phyloP scores from a whole-genome alignment of 306 rosid species.

The Sicyos baderoa region DNA sequence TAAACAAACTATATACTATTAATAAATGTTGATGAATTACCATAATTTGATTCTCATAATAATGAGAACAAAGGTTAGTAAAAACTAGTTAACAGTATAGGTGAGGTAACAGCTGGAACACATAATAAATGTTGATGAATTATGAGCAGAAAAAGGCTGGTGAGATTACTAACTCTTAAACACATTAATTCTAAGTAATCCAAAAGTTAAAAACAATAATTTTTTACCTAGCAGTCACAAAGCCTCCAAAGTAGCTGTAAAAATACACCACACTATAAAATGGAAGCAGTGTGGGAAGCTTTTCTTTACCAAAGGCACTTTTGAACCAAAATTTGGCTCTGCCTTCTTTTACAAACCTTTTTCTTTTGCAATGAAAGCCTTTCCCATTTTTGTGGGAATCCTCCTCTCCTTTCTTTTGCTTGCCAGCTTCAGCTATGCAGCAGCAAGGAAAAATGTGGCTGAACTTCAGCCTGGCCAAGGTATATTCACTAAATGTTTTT shows the following conservation, averaged over 20 bases:
- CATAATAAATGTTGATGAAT: background rate
- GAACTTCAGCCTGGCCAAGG: background rate
- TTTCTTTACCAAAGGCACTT: background rate
- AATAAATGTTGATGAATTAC: too few relatives aligned
- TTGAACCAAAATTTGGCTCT: background rate
- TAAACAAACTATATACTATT: background rate
- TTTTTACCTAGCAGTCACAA: background rate
- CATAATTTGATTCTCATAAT: background rate
- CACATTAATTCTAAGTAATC: background rate
- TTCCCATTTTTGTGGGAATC: constrained; percentile 3
- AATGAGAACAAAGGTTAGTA: background rate
- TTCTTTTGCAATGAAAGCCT: background rate
- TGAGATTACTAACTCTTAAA: constrained; percentile 1
- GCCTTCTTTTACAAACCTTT: background rate
- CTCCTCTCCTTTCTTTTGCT: constrained; percentile 5
- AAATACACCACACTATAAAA: background rate
- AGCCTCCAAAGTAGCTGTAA: constrained; percentile 3
- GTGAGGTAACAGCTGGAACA: background rate
- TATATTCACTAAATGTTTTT: background rate
- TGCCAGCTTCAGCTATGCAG: constrained; percentile 5
- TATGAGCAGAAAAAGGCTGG: background rate
- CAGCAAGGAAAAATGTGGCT: background rate
- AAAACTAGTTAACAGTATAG: background rate
- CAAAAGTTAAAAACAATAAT: background rate
- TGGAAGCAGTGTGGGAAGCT: background rate